phyloP scores from a whole-genome alignment of 2,329 filamentous ascomycete genomes.

The Paraconiothyrium sp. region DNA sequence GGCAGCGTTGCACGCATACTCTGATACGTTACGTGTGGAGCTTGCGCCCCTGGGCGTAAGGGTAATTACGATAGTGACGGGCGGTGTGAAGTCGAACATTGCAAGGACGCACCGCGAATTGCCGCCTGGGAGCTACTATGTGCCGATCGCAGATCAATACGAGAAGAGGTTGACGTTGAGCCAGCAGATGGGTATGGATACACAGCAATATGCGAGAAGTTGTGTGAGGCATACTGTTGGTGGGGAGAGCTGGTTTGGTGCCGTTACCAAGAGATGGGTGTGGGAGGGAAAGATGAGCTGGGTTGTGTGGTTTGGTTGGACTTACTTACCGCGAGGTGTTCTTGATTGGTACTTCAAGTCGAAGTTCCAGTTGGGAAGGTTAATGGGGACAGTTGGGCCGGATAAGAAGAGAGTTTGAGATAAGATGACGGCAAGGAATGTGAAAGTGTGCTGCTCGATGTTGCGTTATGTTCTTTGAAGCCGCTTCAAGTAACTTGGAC shows the following conservation, averaged over 20 bases:
- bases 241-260: constrained; percentile 35
- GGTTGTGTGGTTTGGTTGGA: constrained; percentile 59
- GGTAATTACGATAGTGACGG: constrained; percentile 63
- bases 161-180: constrained; percentile 61
- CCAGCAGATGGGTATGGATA: constrained; percentile 63
- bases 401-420: constrained; percentile 40
- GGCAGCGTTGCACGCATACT: constrained; percentile 67
- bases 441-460: no score
- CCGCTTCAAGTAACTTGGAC: no score
- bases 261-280: constrained; percentile 57
- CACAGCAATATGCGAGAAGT: constrained; percentile 62
- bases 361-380: constrained; percentile 63
- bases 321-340: constrained; percentile 56
- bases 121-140: constrained; percentile 60
- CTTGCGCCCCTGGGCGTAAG: constrained; percentile 61
- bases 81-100: constrained; percentile 68
- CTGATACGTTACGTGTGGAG: constrained; percentile 67
- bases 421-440: not conserved
- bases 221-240: constrained; percentile 64
- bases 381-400: constrained; percentile 48
- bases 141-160: constrained; percentile 63
- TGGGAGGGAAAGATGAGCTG: constrained; percentile 64
- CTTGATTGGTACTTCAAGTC: constrained; percentile 58
- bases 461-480: no score
- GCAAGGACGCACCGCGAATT: constrained; percentile 62